Evolutionary conservation across 164 flowering plant genomes (phyloP).

Genomic region (Cinnamomum micranthum): DNA sequence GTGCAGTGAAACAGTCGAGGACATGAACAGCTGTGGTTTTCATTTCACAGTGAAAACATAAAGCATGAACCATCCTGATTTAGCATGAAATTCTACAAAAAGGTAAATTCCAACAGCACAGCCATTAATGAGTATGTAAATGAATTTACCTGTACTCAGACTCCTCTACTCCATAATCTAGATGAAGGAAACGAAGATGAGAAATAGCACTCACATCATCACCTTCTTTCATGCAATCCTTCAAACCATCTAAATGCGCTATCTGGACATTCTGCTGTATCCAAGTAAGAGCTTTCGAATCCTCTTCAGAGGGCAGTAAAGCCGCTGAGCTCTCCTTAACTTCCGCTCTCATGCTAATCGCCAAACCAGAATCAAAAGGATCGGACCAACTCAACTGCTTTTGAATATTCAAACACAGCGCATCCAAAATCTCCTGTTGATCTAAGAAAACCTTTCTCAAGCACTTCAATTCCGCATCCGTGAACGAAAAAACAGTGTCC

Average conservation of each 20-base stretch:
- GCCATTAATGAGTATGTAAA: background rate
- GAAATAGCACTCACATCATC: slow-evolving; percentile 52
- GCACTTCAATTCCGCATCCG: slow-evolving; percentile 49
- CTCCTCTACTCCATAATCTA: slow-evolving; percentile 57
- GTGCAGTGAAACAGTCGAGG: background rate
- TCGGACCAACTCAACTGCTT: slow-evolving; percentile 50
- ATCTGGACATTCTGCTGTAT: slow-evolving; percentile 60
- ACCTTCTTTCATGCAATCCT: slow-evolving; percentile 32
- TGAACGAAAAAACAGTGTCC: slow-evolving; percentile 14
- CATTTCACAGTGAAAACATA: background rate
- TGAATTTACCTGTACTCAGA: slow-evolving; percentile 65
- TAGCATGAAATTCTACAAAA: background rate
- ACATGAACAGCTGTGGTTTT: background rate
- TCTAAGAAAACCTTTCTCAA: slow-evolving; percentile 54
- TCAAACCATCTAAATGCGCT: slow-evolving; percentile 72
- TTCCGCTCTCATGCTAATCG: slow-evolving; percentile 34
- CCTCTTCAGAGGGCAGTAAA: slow-evolving; percentile 19
- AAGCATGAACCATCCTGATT: background rate
- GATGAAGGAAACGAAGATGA: slow-evolving; percentile 64
- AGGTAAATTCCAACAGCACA: background rate
- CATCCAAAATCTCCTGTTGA: slow-evolving; percentile 59
- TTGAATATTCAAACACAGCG: slow-evolving; percentile 61
- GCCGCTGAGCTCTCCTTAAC: slow-evolving; percentile 18
- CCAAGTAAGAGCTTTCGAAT: slow-evolving; percentile 34
- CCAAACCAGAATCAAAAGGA: slow-evolving; percentile 43